Base-by-base conservation (phyloP, 192 early-diverging fungal species). In the Gigaspora rosea region DNA sequence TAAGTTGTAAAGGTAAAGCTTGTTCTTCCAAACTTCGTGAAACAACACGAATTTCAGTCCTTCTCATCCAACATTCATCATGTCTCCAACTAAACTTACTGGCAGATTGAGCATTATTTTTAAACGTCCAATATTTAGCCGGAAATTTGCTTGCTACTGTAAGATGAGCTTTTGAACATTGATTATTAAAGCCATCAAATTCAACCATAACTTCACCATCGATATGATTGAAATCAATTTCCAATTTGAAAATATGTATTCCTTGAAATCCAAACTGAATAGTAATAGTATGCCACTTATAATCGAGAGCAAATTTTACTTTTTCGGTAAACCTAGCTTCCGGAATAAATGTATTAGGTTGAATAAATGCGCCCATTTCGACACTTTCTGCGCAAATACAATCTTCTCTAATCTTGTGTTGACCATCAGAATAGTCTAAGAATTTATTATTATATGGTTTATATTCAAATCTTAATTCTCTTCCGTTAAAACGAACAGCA, bases 101-200 rank as follows among this genome's bases (percentile, higher is more conserved):
- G 12, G 68, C 54, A 4, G 76, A 41, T 9, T 79, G 56, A 0
- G 48, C 22, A 8, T 54, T 70, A 0, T 71, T 70, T 33, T 85
- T 78, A 7, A 76, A 77, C 27, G 70, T 56, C 79, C 79, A 85
- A 71, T 79, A 85, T 9, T 73, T 78, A 5, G 84, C 79, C 2
- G 88, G 85, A 64, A 75, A 80, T 11, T 80, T 80, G 3, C 85
- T 63, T 18, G 77, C 71, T 10, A 89, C 81, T 2, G 84, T 88
- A 46, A 88, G 47, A 15, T 72, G 61, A 0, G 68, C 47, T 0
- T 52, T 58, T 10, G 57, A 49, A 15, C 52, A 7, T 41, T 41
- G 41, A 41, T 41, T 6, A 7, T 41, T 41, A 3, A 7, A 41
- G 7, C 7, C 13, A 7, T 75, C 73, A 36, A 81, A 48, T 51